Conservation (phyloP, 75 land plant genomes). For the Azolla pinnata region DNA sequence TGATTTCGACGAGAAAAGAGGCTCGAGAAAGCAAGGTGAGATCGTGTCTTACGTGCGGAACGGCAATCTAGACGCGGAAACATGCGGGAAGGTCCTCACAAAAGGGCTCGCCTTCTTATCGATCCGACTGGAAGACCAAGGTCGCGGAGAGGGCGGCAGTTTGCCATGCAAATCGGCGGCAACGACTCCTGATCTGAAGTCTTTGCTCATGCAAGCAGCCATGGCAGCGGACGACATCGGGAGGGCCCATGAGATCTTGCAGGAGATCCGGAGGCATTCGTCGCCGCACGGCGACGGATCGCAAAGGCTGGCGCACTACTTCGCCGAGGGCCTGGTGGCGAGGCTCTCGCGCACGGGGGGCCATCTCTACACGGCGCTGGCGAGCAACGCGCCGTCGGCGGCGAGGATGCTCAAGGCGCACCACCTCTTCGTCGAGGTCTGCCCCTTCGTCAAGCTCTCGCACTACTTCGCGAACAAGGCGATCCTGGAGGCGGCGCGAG, state of each 20-base stretch:
- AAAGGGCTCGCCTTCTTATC: neutral
- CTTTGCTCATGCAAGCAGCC: slow-evolving; percentile 39
- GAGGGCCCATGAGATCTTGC: slow-evolving; percentile 41
- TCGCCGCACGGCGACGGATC: slow-evolving; percentile 48
- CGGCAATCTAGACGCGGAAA: neutral
- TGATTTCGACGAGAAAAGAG: neutral
- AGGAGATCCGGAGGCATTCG: slow-evolving; percentile 50
- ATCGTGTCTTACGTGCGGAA: neutral
- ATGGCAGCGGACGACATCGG: slow-evolving; percentile 44
- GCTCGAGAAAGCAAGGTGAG: neutral
- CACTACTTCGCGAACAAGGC: slow-evolving; percentile 46
- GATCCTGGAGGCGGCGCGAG: slow-evolving; percentile 35
- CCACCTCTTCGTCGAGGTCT: slow-evolving; percentile 33
- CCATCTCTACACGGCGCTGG: slow-evolving; percentile 30
- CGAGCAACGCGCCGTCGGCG: slow-evolving; percentile 23
- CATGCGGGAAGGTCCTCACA: neutral
- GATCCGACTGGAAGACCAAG: neutral
- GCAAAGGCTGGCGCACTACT: slow-evolving; percentile 53
- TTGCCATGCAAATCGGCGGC: no score
- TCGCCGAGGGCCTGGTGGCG: slow-evolving; percentile 64
- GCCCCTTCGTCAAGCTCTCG: slow-evolving; percentile 49
- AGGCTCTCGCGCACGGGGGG: slow-evolving; percentile 67
- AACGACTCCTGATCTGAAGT: slow-evolving; percentile 24
- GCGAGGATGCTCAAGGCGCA: slow-evolving; percentile 63
- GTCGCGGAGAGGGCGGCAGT: neutral